Evolutionary conservation across 306 rosid species (phyloP), one percentile per base, ranked within the genome.

Genomic region (Fagus crenata): DNA sequence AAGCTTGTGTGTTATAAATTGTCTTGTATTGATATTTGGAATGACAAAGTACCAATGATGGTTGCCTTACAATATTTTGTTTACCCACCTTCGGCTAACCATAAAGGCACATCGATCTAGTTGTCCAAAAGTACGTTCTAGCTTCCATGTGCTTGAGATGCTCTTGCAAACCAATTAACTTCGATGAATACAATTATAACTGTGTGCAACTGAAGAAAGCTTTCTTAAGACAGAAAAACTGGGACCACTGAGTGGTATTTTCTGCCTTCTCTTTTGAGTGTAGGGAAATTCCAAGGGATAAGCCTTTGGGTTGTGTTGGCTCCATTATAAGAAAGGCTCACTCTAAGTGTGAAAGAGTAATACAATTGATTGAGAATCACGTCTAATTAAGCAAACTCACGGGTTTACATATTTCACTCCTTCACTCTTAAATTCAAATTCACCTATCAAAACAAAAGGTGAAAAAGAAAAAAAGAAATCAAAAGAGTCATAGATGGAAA

Each of bases 21-120:
- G 83, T 75, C 75, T 58, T 42, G 28, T 56, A 67, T 78, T 59
- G 53, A 40, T 75, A 75, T 81, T 85, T 78, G 81, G 81, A 49
- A 70, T 55, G 68, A 78, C 76, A 78, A 67, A 39, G 42, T 36
- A 41, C 65, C 56, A 42, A 64, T 53, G 3, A 65, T 71, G 55
- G 55, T 79, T 71, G 22, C 9, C 68, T 36, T 32, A 6, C 65
- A 71, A 69, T 74, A 32, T 17, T 49, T 17, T 74, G 80, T 75
- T 59, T 65, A 6, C 41, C 2, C 7, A 65, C 32, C 6, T 49
- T 72, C 8, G 64, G 75, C 46, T 49, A 71, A 55, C 78, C 69
- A 67, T 49, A 58, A 41, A 79, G 43, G 39, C n/a, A 22, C 28
- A 22, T 22, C 0, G 36, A 36, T 55, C 53, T 55, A 69, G 67